Conservation (phyloP, 2,329 filamentous ascomycete species). For the Colletotrichum salicis region DNA sequence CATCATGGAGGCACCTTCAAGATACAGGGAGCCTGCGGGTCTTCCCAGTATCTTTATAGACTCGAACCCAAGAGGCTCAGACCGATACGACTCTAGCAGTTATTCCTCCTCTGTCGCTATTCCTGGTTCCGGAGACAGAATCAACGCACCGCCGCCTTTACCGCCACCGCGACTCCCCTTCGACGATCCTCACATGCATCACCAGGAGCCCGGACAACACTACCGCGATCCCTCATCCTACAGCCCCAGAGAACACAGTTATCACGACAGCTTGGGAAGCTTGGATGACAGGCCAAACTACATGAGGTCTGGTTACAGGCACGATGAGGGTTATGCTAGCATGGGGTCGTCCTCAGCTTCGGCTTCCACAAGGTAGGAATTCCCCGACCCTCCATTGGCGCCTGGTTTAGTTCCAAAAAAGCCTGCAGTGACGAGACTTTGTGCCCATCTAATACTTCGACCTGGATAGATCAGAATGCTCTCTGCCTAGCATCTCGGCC, state of each 20-base stretch:
- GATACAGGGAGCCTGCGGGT: constrained; percentile 46
- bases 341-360: constrained; percentile 49
- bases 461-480: constrained; percentile 52
- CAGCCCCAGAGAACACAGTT: constrained; percentile 31
- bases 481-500: constrained; percentile 46
- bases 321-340: constrained; percentile 57
- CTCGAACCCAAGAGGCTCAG: constrained; percentile 39
- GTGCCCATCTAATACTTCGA: constrained; percentile 37
- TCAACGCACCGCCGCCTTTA: constrained; percentile 55
- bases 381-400: neutral
- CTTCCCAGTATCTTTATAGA: constrained; percentile 50
- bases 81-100: constrained; percentile 45
- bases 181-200: constrained; percentile 26
- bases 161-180: constrained; percentile 57
- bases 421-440: neutral
- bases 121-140: constrained; percentile 48
- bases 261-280: constrained; percentile 54
- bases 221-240: constrained; percentile 40
- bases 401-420: neutral
- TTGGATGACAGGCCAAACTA: constrained; percentile 49
- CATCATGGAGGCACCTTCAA: constrained; percentile 50
- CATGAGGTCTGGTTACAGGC: constrained; percentile 42
- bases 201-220: constrained; percentile 45
- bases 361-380: constrained; percentile 38
- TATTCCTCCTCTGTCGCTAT: constrained; percentile 49